Percentiles rank a stretch among this genome's conserved stretches.
Evolutionary conservation across 1,284 basidiomycete species (phyloP).

Genomic region (Trametes versicolor): DNA sequence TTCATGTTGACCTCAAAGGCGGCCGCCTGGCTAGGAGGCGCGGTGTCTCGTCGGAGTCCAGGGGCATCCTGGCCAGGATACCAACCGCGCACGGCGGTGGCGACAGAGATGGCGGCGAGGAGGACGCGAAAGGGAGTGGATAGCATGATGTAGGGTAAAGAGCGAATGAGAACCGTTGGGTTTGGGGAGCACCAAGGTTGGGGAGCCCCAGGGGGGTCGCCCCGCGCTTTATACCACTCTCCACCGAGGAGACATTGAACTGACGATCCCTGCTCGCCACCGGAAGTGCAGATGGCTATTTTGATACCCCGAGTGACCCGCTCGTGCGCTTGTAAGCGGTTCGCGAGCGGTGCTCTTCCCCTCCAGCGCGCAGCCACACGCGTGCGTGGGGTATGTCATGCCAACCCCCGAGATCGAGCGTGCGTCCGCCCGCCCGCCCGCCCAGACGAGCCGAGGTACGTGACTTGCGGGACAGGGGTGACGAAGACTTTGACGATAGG

Average conservation of each 20-base stretch:
- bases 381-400: constrained; percentile 13
- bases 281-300: neutral
- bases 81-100: constrained; percentile 23
- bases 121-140: constrained; percentile 26
- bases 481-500: neutral
- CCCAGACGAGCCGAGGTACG: constrained; percentile 11
- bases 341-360: constrained; percentile 5
- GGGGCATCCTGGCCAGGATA: constrained; percentile 33
- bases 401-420: constrained; percentile 3
- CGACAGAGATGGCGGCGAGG: constrained; percentile 21
- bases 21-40: constrained; percentile 23
- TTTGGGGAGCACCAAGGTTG: neutral
- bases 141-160: constrained; percentile 17
- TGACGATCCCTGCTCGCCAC: neutral
- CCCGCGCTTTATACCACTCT: constrained; percentile 4
- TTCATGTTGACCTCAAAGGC: constrained; percentile 39
- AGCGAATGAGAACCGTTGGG: neutral
- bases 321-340: neutral
- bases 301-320: constrained; percentile 14
- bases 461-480: neutral
- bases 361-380: neutral
- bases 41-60: constrained; percentile 26
- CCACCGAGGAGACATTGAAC: neutral
- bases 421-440: neutral
- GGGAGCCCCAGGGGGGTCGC: neutral